Base-by-base conservation (phyloP, 2,329 filamentous ascomycete species). In the Talaromyces sp. region DNA sequence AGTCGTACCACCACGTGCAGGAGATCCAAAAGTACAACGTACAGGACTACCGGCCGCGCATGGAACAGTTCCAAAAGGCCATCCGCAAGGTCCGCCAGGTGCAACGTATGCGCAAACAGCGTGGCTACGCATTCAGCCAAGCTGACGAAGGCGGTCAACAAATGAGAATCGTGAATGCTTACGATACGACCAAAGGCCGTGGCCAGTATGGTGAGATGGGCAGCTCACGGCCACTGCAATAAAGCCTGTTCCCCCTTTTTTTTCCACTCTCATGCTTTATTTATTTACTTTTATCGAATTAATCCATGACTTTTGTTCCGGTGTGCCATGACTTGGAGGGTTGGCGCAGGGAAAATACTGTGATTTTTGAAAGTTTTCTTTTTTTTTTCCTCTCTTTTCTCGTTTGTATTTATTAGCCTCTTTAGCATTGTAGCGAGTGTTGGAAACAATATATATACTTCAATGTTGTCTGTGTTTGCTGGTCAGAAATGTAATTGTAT, bases 11-110 rank as follows among this genome's bases (percentile, higher is more conserved):
- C 70, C 95, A 99, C 75, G 95, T 99, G 65, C 95, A 99, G 77
- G 95, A 99, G 80, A 99, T 99, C 69, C 95, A 99, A 77, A 99
- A 99, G 79, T 99, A 98, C 80, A 99, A 99, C 71, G 96, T 99
- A 63, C 95, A 99, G 79, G 95, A 99, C 79, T 99, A 99, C 78
- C 84, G 95, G 72, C 95, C 95, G 64, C 88, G 95, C 72, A 99
- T 99, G 95, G 95, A 99, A 73, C 95, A 99, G 78, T 99, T 99
- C 82, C 95, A 99, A 79, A 99, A 99, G 79, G 95, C 95, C 25
- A 98, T 99, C 72, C 90, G 95, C 71, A 99, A 99, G 80, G 95
- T 99, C 58, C 87, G 95, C 57, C 95, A 99, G 78, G 95, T 98
- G 47, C 95, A 98, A 79, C 90, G 95, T 66, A 99, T 98, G 95